These are phyloP conservation scores for Plantago lanceolata DNA, from an alignment of 305 asterid genomes.

Conservation along the genomic window DNA sequence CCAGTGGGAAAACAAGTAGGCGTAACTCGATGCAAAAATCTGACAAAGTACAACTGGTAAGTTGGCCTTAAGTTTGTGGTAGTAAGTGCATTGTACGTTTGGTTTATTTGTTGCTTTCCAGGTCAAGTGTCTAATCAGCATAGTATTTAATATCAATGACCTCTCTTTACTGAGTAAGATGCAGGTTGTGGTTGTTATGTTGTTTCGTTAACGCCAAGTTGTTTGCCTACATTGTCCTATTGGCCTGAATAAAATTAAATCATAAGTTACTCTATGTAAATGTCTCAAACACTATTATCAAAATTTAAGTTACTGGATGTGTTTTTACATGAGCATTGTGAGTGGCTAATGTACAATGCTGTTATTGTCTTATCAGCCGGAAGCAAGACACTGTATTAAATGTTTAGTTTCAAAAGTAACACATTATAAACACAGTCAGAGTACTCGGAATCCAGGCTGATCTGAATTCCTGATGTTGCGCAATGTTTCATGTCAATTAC, in stretches of 20 bases:
- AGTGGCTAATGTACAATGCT: background rate
- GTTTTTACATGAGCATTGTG: too few species aligned
- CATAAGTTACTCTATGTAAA: background rate
- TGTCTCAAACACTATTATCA: background rate
- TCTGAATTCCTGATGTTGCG: background rate
- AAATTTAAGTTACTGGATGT: too few species aligned
- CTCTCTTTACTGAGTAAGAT: slow-evolving; percentile 3
- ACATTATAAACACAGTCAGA: background rate
- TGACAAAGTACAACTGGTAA: slow-evolving; percentile 80
- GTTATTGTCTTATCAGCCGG: background rate
- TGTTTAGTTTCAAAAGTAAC: background rate
- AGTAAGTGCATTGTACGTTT: background rate
- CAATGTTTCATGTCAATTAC: background rate
- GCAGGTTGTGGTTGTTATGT: slow-evolving; percentile 9
- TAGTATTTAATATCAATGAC: slow-evolving; percentile 6
- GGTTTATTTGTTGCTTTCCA: background rate
- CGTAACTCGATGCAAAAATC: slow-evolving; percentile 48
- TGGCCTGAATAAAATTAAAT: background rate
- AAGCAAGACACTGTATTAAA: background rate
- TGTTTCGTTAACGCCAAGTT: background rate
- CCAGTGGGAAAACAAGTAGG: slow-evolving; percentile 35
- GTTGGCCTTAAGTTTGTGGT: slow-evolving; percentile 2
- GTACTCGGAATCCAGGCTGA: background rate
- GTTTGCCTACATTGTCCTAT: background rate
- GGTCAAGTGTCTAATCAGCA: background rate